phyloP scores from a whole-genome alignment of 2,329 filamentous ascomycete species.

The Pyrenophora tritici-repentis region DNA sequence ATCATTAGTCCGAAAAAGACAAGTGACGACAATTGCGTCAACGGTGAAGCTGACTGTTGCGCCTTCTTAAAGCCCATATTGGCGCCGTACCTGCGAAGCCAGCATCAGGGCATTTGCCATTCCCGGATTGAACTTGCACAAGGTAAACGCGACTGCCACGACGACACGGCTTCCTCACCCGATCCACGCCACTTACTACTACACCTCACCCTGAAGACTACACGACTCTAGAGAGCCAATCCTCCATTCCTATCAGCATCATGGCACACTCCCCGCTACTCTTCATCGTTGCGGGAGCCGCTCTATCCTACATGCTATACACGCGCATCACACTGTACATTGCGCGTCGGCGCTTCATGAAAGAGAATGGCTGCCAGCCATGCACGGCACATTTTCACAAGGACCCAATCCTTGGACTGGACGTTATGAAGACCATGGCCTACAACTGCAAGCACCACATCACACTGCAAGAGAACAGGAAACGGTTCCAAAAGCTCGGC shows the following conservation, averaged over 20 bases:
- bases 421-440: constrained; percentile 52
- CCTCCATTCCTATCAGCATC: constrained; percentile 1
- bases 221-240: not conserved
- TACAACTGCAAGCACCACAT: constrained; percentile 43
- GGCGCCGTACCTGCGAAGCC: not conserved
- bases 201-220: not conserved
- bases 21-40: not conserved
- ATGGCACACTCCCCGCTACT: constrained; percentile 36
- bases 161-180: not conserved
- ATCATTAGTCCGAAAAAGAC: not conserved
- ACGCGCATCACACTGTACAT: constrained; percentile 43
- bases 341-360: constrained; percentile 45
- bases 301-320: constrained; percentile 44
- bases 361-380: constrained; percentile 55
- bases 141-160: not conserved
- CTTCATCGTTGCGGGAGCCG: constrained; percentile 36
- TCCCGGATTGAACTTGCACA: not conserved
- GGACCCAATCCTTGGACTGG: constrained; percentile 61
- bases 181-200: not conserved
- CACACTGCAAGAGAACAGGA: constrained; percentile 24
- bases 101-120: not conserved
- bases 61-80: not conserved
- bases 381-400: constrained; percentile 55
- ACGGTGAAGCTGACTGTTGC: not conserved
- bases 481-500: constrained; percentile 32